Evolutionary conservation across 768 basidiomycete genomes (phyloP), one percentile per base, ranked within the genome.

Genomic region (Russula sp.): DNA sequence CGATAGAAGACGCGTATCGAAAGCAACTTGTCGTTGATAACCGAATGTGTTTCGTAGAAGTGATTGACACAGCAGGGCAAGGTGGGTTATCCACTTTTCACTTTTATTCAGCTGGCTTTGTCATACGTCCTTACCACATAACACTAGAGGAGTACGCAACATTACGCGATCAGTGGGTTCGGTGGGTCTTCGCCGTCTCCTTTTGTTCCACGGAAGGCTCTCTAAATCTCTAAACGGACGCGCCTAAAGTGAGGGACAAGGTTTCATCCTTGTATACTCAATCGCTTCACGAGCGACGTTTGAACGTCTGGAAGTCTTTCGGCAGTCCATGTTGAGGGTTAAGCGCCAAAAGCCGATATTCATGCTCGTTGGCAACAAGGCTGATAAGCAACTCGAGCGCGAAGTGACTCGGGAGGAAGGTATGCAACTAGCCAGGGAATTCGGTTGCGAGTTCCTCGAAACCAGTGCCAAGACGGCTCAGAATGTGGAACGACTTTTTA

Each of bases 1-100:
- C 94, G 69, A 98, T 98, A 83, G 94, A 98, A 77, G 94, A 97
- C 73, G 93, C 93, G 65, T 97, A 98, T 76, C 83, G 94, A 70
- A 96, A 95, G 74, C 93, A 94, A 73, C 82, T 94, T 68, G 86
- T 94, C 59, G 93, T 97, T 66, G 94, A 96, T 75, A 93, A 93
- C 72, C 83, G 87, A 69, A 94, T 94, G 85, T 95, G 93, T 76
- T 89, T 94, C 73, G 84, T 98, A 67, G 94, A 98, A 74, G 92
- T 98, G 65, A 90, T 98, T 73, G 94, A 98, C 76, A 97, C 95
- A 68, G 95, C 95, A 53, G 94, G 94, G 35, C 94, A 98, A 85
- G 93, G 93, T 94, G 70, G 65, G 84, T 76, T 6, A 9, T 18
- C 18, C 41, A 56, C 22, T 52, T 36, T 45, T 57, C 3, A 29